Evolutionary conservation across 768 basidiomycete genomes (phyloP).

Genomic region (Lenzites betulinus): DNA sequence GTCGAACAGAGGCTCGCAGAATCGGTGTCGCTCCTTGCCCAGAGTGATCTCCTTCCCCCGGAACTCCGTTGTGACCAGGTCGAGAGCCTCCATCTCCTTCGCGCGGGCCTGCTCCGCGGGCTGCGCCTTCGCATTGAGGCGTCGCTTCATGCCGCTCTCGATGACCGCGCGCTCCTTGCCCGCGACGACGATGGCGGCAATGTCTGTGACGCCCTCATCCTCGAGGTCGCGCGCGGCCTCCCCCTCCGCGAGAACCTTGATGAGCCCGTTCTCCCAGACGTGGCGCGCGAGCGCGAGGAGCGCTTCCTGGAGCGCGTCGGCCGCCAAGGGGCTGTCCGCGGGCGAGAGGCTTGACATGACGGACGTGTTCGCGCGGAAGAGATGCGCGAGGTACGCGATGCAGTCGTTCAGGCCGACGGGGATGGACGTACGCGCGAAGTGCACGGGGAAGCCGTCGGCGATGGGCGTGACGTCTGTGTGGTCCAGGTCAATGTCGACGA

Average conservation of each 20-base stretch:
- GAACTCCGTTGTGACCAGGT: conserved; percentile 78
- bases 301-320: conserved; percentile 48
- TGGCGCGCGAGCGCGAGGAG: conserved; percentile 67
- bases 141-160: conserved; percentile 81
- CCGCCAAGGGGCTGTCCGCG: conserved; percentile 46
- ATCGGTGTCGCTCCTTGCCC: conserved; percentile 86
- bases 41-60: conserved; percentile 69
- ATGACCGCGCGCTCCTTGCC: conserved; percentile 92
- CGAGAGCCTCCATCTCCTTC: conserved; percentile 79
- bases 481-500: conserved; percentile 80
- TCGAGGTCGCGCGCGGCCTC: conserved; percentile 42
- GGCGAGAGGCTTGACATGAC: conserved; percentile 62
- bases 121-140: conserved; percentile 66
- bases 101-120: conserved; percentile 82
- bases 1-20: conserved; percentile 90
- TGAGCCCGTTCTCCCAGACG: conserved; percentile 62
- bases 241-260: conserved; percentile 75
- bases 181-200: conserved; percentile 86
- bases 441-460: conserved; percentile 67
- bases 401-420: conserved; percentile 71
- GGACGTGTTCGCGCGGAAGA: conserved; percentile 69
- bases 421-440: conserved; percentile 55
- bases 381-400: conserved; percentile 71
- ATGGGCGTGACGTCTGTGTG: conserved; percentile 78
- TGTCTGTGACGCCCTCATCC: conserved; percentile 80